A percentile compares a stretch with the other conserved stretches of the same genome.
phyloP scores from a whole-genome alignment of 768 basidiomycete genomes.

The Mycena floridula region DNA sequence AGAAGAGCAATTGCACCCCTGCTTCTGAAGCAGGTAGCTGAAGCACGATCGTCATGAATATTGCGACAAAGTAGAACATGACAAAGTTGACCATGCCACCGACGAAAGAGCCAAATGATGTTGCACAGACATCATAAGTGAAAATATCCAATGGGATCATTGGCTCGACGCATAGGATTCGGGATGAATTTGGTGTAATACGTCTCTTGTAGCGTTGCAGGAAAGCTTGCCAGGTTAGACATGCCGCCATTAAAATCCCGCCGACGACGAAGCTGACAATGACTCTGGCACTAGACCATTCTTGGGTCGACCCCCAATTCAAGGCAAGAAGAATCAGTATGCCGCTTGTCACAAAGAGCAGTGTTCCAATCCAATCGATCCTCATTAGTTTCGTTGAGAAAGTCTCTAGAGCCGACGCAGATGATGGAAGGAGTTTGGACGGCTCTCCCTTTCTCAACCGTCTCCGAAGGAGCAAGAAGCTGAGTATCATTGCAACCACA shows the following conservation, averaged over 20 bases:
- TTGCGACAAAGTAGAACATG: constrained; percentile 49
- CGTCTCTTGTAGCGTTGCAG: constrained; percentile 22
- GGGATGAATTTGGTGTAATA: neutral
- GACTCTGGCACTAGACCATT: constrained; percentile 36
- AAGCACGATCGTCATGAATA: constrained; percentile 43
- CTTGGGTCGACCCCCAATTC: constrained; percentile 40
- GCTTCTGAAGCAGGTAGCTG: constrained; percentile 31
- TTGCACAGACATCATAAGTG: constrained; percentile 34
- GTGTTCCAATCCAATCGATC: constrained; percentile 43
- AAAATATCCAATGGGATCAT: constrained; percentile 44
- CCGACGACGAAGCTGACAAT: constrained; percentile 44
- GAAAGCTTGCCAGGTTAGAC: constrained; percentile 36
- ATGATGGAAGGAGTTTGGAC: constrained; percentile 7
- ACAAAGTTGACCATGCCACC: constrained; percentile 44
- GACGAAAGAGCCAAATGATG: constrained; percentile 30
- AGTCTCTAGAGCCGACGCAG: constrained; percentile 6
- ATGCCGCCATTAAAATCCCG: constrained; percentile 30
- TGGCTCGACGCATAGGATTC: constrained; percentile 24
- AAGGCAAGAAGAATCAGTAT: constrained; percentile 43
- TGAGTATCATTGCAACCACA: constrained; percentile 28
- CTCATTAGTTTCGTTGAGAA: constrained; percentile 21
- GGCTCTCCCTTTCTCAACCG: constrained; percentile 16
- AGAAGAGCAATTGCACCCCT: constrained; percentile 45
- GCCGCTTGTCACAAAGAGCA: constrained; percentile 36
- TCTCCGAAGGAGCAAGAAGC: constrained; percentile 34